Base-by-base conservation (phyloP, 176 grass and related monocot genomes). In the Eleusine indica region DNA sequence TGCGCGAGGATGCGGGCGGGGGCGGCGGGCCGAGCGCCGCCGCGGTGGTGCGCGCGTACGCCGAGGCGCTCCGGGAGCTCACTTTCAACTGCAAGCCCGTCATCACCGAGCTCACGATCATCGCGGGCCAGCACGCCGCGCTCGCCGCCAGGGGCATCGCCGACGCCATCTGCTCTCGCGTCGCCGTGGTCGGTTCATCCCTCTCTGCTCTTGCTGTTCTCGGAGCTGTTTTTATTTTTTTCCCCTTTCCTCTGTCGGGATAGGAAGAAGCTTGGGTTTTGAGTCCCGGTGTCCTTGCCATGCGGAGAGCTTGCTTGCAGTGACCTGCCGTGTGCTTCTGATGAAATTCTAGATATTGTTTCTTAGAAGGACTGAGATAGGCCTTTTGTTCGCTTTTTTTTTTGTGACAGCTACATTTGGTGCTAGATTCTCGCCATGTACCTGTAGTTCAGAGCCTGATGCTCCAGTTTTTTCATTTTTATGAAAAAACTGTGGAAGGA, bases 1-100 rank as follows among this genome's bases (percentile, higher is more conserved):
- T 95, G 42, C 86, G 90, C 44, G 93, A 95, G 46, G 79, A 85
- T 72, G 79, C 69, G 48, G 93, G 81, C 61, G 82, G 72, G 32
- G 77, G 58, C 43, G 81, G 25, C 29, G 87, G 70, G 32, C 61
- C 62, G 14, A 83, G 22, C 22, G 83, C 62, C 21, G 42, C 58
- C 42, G 92, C 86, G 70, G 84, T 98, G 66, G 92, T 98, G 66
- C 66, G 75, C 16, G 74, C 84, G 25, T 98, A 95, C 78, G 88
- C 83, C 66, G 88, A 93, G 87, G 73, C 81, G 49, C 89, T 98
- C 56, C 67, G 81, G 18, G 97, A 94, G 69, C 97, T 99, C 60
- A 94, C 89, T 70, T 94, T 96, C 93, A 99, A 99, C 87, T 99
- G 93, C 74, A 99, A 99, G 89, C 97, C 97, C 16, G 94, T 94